phyloP scores from a whole-genome alignment of 176 grass and related monocot genomes.

The Oryza nivara region DNA sequence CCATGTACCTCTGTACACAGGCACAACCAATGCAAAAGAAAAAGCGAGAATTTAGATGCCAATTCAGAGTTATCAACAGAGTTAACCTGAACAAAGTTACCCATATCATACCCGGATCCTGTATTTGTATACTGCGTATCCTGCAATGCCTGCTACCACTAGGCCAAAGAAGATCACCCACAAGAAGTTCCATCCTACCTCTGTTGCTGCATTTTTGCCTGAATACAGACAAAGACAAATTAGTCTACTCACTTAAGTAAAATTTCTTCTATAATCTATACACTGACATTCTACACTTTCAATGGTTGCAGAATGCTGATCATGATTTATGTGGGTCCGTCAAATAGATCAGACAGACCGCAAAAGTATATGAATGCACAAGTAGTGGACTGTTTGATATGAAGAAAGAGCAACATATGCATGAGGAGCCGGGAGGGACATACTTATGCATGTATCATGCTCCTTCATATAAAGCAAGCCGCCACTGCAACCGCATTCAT shows the following conservation, averaged over 20 bases:
- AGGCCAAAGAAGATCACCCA: constrained; percentile 88
- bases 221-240: constrained; percentile 13
- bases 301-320: background rate
- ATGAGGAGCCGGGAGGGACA: constrained; percentile 9
- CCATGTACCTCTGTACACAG: constrained; percentile 72
- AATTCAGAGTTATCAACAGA: constrained; percentile 9
- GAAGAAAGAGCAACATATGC: background rate
- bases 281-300: no score
- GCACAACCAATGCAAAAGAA: constrained; percentile 7
- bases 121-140: constrained; percentile 91
- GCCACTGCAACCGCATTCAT: constrained; percentile 52
- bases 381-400: background rate
- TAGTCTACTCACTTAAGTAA: background rate
- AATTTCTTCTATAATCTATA: background rate
- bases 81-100: background rate
- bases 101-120: constrained; percentile 69
- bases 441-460: constrained; percentile 98
- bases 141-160: constrained; percentile 61
- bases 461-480: constrained; percentile 86
- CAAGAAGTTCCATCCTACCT: constrained; percentile 78
- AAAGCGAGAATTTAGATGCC: constrained; percentile 7
- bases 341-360: background rate
- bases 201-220: constrained; percentile 68
- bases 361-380: constrained; percentile 3
- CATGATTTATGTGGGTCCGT: background rate